Evolutionary conservation across 176 grass and related monocot genomes (phyloP), one percentile per base, ranked within the genome.

Genomic region (Saccharum spontaneum): DNA sequence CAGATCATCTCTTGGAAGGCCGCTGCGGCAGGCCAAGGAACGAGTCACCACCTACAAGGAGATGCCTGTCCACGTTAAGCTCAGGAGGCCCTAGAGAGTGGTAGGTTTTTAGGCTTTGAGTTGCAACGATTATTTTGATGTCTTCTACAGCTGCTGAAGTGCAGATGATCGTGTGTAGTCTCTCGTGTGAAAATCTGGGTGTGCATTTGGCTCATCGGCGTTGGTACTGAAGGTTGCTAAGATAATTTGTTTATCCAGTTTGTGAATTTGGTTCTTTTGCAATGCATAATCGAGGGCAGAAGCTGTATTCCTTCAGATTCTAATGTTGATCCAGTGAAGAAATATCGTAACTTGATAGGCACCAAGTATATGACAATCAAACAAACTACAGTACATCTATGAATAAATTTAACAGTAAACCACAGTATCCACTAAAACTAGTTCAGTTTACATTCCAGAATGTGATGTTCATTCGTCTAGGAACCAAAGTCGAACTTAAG

Each of bases 1-100:
- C 60, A 80, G 89, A 75, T 94, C 90, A 4, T 94, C 90, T 40
- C 75, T 92, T 18, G 93, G 93, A 76, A 92, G 93, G 34, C 87
- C 93, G 13, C 73, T 86, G n/a, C 82, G 93, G 64, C 84, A 60
- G 59, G 90, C 93, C 11, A 81, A 54, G 8, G 90, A 86, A 77
- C 88, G 82, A 37, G 85, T 94, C 16, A 20, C 45, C 20, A 84
- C 85, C 63, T 88, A 92, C 83, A 92, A 94, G 83, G 93, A 92
- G 78, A 62, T 75, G 74, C 83, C 79, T 41, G 62, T 92, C 33
- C 92, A 92, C 49, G 76, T 90, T 59, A 92, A 94, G 74, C 83
- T 90, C 46, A 85, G 87, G 77, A 86, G 93, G 63, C 49, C 89
- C 43, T 87, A 80, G 84, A 28, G 40, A 61, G 15, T 64, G 73